Evolutionary conservation across 306 rosid species (phyloP).

Genomic region (Coriaria nepalensis): DNA sequence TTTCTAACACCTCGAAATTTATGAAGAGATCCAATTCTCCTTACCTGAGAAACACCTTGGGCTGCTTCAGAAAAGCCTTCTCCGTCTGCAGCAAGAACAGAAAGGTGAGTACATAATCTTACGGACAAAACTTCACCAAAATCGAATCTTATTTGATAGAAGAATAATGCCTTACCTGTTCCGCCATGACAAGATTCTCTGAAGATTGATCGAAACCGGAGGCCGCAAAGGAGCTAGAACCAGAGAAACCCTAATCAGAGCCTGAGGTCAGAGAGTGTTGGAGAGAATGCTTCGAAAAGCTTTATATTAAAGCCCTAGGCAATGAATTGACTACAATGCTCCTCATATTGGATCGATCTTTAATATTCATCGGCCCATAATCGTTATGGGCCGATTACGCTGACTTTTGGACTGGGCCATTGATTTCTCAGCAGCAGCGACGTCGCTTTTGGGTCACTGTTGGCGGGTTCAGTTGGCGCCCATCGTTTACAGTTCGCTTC

Average conservation of each 20-base stretch:
- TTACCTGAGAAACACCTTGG: conserved; percentile 56
- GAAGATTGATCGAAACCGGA: conserved; percentile 3
- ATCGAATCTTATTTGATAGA: too few species aligned
- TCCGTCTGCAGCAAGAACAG: conserved; percentile 34
- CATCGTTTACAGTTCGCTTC: too few species aligned
- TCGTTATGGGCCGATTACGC: too few species aligned
- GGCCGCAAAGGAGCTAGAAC: conserved; percentile 6
- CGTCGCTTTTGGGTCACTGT: too few species aligned
- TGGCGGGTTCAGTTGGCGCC: too few species aligned
- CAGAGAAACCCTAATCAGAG: conserved; percentile 18
- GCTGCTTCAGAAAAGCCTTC: conserved; percentile 69
- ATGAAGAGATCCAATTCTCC: background rate
- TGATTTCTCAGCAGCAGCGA: background rate
- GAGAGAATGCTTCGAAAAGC: background rate
- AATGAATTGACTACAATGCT: conserved; percentile 8
- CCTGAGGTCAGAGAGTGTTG: background rate
- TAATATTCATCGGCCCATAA: background rate
- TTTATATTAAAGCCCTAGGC: conserved; percentile 17
- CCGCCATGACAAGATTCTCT: conserved; percentile 34
- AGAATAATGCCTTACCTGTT: conserved; percentile 27
- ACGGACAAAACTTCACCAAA: background rate
- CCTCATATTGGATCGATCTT: background rate
- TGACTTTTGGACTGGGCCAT: too few species aligned
- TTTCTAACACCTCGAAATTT: background rate
- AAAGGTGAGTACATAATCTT: background rate